phyloP scores from a whole-genome alignment of 2,329 filamentous ascomycete genomes.

The Cytospora schulzeri region DNA sequence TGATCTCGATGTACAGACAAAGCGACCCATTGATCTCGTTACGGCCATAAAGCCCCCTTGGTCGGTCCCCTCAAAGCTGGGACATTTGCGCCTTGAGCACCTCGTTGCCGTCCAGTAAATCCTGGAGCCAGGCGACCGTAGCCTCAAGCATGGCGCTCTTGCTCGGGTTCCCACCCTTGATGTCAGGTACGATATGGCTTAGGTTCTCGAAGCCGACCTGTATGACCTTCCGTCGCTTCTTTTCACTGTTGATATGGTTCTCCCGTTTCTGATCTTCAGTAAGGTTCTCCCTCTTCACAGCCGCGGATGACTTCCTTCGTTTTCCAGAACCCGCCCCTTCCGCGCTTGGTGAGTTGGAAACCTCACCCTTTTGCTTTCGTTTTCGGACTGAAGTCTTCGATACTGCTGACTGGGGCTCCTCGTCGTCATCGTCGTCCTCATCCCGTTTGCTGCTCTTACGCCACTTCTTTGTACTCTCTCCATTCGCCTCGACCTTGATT shows the following conservation, averaged over 20 bases:
- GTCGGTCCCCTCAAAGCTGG: background rate
- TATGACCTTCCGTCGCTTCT: conserved; percentile 81
- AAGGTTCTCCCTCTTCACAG: conserved; percentile 70
- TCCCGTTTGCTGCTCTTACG: conserved; percentile 59
- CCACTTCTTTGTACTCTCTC: conserved; percentile 49
- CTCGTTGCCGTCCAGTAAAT: conserved; percentile 70
- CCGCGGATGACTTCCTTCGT: conserved; percentile 52
- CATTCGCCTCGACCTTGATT: conserved; percentile 41
- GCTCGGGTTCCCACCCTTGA: conserved; percentile 75
- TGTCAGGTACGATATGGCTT: conserved; percentile 73
- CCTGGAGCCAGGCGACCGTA: conserved; percentile 77
- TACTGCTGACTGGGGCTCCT: conserved; percentile 41
- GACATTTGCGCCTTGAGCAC: conserved; percentile 54
- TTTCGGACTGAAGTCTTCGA: conserved; percentile 43
- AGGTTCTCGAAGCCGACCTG: conserved; percentile 82
- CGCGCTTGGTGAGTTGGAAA: conserved; percentile 38
- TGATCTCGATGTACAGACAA: background rate
- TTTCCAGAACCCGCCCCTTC: conserved; percentile 41
- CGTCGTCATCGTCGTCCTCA: conserved; percentile 42
- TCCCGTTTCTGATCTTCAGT: conserved; percentile 79
- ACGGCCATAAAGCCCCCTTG: background rate
- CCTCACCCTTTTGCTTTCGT: conserved; percentile 51
- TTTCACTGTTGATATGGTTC: conserved; percentile 86
- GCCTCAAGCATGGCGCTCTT: conserved; percentile 80
- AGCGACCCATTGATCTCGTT: background rate